These are phyloP conservation scores for Mycena rosella DNA, from an alignment of 768 basidiomycete species.

Conservation along the genomic window DNA sequence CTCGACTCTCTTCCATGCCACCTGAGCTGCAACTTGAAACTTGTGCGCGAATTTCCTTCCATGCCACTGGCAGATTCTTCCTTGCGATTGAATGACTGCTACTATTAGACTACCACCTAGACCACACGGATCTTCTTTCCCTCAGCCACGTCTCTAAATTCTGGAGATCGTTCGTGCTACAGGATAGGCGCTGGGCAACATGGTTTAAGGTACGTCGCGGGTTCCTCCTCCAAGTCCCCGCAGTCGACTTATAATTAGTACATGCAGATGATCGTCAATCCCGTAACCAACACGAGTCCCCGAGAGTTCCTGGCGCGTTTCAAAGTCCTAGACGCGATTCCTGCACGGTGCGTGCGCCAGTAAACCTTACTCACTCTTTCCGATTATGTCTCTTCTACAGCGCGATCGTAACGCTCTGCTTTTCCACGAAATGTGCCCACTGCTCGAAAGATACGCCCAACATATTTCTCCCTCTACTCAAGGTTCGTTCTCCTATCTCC, in stretches of 20 bases:
- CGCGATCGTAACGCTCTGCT: conserved; percentile 19
- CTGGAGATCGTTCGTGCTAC: conserved; percentile 4
- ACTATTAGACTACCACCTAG: conserved; percentile 10
- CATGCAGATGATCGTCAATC: conserved; percentile 8
- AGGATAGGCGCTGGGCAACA: conserved; percentile 1
- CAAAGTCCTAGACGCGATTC: neutral
- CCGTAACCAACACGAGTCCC: neutral
- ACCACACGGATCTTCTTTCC: neutral
- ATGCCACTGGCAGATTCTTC: neutral
- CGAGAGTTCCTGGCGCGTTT: neutral
- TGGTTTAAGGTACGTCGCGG: conserved; percentile 10
- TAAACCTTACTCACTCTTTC: no score
- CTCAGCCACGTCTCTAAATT: conserved; percentile 11
- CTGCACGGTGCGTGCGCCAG: neutral
- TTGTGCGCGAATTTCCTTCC: neutral
- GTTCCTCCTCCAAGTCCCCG: neutral
- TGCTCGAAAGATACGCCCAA: neutral
- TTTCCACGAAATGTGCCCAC: conserved; percentile 1
- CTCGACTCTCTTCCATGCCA: neutral
- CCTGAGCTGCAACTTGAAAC: conserved; percentile 9
- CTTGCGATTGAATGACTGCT: neutral
- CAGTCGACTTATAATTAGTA: neutral
- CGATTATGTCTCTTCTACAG: neutral
- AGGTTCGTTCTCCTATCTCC: neutral
- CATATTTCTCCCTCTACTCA: conserved; percentile 5